Evolutionary conservation across 2,329 filamentous ascomycete genomes (phyloP).

Genomic region (Colletotrichum aenigma): DNA sequence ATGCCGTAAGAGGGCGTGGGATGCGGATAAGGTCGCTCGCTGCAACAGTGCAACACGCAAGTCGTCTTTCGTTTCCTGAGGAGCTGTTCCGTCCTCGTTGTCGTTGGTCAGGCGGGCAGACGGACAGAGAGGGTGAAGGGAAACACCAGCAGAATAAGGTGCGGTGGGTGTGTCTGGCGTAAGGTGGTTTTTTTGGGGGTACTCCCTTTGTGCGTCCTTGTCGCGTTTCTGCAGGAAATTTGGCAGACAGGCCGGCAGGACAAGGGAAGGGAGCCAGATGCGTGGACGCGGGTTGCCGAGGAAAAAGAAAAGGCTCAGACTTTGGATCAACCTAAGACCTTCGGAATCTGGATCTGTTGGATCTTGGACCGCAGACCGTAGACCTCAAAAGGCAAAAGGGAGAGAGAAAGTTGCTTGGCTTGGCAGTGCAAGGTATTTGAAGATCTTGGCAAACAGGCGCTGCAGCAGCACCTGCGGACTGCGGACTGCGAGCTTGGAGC

Average conservation of each 20-base stretch:
- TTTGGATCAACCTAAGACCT: background rate
- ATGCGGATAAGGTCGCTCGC: background rate
- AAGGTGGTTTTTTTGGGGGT: conserved; percentile 18
- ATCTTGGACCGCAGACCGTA: background rate
- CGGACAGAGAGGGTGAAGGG: background rate
- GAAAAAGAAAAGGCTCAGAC: background rate
- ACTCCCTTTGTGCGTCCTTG: background rate
- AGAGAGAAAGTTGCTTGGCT: conserved; percentile 4
- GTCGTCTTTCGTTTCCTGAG: background rate
- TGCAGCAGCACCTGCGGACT: background rate
- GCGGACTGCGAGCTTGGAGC: background rate
- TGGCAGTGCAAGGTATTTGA: conserved; percentile 8
- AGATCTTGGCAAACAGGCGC: conserved; percentile 10
- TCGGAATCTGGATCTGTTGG: background rate
- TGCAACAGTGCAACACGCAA: background rate
- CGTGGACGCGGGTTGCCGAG: background rate
- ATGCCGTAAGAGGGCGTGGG: background rate
- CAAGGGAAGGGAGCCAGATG: background rate
- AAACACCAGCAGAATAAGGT: background rate
- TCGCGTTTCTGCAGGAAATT: background rate
- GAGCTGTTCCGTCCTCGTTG: background rate
- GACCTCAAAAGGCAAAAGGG: background rate
- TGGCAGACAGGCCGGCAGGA: background rate
- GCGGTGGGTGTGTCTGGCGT: conserved; percentile 12
- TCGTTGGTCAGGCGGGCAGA: conserved; percentile 10